A percentile compares a stretch with the other conserved stretches of the same genome.
These are phyloP conservation scores for Petrea volubilis DNA, from an alignment of 257 asterid genomes.

Conservation along the genomic window DNA sequence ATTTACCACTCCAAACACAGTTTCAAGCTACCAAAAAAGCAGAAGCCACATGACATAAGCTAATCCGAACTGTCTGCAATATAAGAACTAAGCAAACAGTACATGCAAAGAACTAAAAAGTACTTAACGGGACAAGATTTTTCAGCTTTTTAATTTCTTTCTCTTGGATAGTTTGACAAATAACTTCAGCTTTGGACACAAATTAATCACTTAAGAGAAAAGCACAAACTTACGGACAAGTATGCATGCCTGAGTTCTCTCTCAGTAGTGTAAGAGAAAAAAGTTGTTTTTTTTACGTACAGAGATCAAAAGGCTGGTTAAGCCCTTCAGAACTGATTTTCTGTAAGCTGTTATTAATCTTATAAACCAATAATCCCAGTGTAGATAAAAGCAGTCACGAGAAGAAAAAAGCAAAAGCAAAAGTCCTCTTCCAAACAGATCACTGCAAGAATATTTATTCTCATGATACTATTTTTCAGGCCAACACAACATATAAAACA, in stretches of 20 bases:
- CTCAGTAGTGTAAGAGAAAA: background rate
- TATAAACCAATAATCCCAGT: constrained; percentile 13
- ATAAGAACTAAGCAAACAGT: constrained; percentile 13
- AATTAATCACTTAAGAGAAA: background rate
- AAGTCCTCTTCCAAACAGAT: constrained; percentile 15
- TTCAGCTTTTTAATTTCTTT: too few species aligned
- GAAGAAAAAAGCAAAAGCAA: constrained; percentile 20
- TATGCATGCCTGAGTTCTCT: background rate
- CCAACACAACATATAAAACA: constrained; percentile 44
- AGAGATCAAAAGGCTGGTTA: background rate
- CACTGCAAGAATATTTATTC: constrained; percentile 46
- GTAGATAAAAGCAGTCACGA: constrained; percentile 49
- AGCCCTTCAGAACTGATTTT: background rate
- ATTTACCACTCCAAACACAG: too few species aligned
- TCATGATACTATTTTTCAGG: constrained; percentile 33
- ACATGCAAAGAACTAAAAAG: background rate
- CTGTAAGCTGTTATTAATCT: background rate
- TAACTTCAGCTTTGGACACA: too few species aligned
- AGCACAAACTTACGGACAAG: background rate
- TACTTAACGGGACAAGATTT: background rate
- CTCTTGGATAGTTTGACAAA: too few species aligned
- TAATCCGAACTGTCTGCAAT: background rate
- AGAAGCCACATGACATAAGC: background rate
- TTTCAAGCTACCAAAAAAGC: background rate
- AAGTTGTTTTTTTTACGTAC: background rate